Evolutionary conservation across 306 rosid genomes (phyloP), one percentile per base, ranked within the genome.

Genomic region (Castanospermum australe): DNA sequence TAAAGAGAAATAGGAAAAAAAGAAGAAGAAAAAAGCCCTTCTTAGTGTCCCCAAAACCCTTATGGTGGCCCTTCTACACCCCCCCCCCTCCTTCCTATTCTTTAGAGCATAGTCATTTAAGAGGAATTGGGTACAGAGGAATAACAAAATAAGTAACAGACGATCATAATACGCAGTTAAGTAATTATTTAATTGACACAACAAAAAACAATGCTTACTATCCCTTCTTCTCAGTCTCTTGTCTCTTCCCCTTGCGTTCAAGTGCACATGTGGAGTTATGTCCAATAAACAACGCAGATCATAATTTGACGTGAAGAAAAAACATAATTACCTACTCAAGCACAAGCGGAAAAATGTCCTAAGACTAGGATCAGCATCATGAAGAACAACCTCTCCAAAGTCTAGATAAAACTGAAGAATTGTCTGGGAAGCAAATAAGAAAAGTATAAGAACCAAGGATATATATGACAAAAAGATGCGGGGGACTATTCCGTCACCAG

Each of bases 321-420:
- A 17, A 41, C 51, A 78, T 44, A n/a, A 69, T 70, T 85, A 88
- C 94, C 94, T 88, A 83, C 90, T 90, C 88, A 90, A 75, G 86
- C 90, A 90, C 5, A 89, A 88, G 20, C 90, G 89, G 20, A 90
- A 90, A 72, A 86, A 90, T 51, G 77, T 79, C 84, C 89, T 84
- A 25, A 90, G 81, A 85, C 81, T 86, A 71, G 92, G 87, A 86
- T 90, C 94, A 60, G 90, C 92, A 59, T 90, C 94, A 79, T 90
- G 92, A 42, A 90, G 84, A 84, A n/a, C n/a, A n/a, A n/a, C n/a
- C n/a, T n/a, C n/a, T n/a, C n/a, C n/a, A n/a, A n/a, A n/a, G n/a
- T n/a, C 90, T 61, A 90, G 86, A 79, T 73, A 90, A 88, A 90
- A 90, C 56, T 90, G 94, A 83, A 90, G 90, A 75, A 88, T 84